Conservation (phyloP, 202 grass and related monocot genomes). For the Musa balbisiana region DNA sequence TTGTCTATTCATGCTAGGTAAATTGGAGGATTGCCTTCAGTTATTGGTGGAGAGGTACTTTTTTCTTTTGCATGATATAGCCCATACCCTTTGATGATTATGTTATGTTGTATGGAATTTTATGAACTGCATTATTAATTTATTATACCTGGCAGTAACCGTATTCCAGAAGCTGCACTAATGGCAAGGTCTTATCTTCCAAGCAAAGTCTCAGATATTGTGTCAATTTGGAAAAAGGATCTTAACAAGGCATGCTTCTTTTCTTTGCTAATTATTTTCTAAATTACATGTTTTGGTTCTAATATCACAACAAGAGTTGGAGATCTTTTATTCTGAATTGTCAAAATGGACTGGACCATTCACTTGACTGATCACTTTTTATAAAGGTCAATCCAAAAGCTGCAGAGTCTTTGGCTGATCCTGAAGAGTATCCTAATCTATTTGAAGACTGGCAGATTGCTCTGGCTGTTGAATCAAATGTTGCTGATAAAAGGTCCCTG, state of each 20-base stretch:
- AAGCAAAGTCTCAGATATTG: conserved; percentile 68
- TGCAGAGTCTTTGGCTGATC: conserved; percentile 71
- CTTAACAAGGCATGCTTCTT: conserved; percentile 44
- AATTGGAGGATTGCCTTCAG: conserved; percentile 79
- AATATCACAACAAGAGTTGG: background rate
- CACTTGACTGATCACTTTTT: conserved; percentile 10
- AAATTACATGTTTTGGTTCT: background rate
- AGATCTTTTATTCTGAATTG: background rate
- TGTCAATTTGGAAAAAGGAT: conserved; percentile 69
- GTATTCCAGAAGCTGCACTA: conserved; percentile 72
- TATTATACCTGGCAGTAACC: conserved; percentile 34
- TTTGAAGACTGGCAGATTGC: conserved; percentile 95
- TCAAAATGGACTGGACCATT: conserved; percentile 2
- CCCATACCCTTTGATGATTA: background rate
- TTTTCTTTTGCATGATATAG: background rate
- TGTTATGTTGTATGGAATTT: background rate
- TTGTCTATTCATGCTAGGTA: conserved; percentile 83
- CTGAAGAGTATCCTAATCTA: conserved; percentile 86
- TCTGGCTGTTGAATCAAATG: conserved; percentile 58
- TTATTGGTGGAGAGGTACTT: conserved; percentile 63
- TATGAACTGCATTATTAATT: background rate
- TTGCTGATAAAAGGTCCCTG: conserved; percentile 47
- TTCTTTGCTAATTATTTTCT: background rate
- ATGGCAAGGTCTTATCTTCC: conserved; percentile 78
- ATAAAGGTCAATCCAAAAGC: conserved; percentile 65